Evolutionary conservation across 257 asterid genomes (phyloP), one percentile per base, ranked within the genome.

Genomic region (Solanum pinnatisectum): DNA sequence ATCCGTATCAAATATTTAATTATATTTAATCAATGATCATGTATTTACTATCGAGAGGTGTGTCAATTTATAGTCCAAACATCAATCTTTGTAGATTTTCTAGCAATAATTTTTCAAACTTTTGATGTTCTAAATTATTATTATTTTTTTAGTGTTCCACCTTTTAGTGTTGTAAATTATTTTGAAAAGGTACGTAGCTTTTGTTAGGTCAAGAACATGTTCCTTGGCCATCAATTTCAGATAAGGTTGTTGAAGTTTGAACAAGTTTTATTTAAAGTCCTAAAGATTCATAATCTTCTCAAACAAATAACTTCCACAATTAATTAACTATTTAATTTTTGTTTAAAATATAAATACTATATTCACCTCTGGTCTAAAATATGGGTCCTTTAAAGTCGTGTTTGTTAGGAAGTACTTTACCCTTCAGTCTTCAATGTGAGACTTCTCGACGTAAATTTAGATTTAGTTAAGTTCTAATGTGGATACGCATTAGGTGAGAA

Each of bases 381-480:
- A 52, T 16, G 23, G 23, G 2, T 52, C n/a, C 1, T 52, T 52
- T 52, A 52, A 52, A 52, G 4, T 52, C 0, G 1, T 52, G 10
- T 52, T 52, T 18, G 10, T 52, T 52, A 52, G 10, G 0, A 6
- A 16, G 63, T 52, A 1, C 0, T 52, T 18, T 52, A 52, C 0
- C 1, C 0, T 0, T 52, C 4, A 52, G 16, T 16, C 0, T 0
- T 52, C 4, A 52, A 52, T 16, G 22, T 52, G 20, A 46, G 56
- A 46, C 7, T 46, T 46, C 1, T 46, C 3, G 1, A 14, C 0
- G 6, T 46, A 2, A 46, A 46, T 46, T 46, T 20, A 4, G 18
- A 11, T 3, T 42, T 49, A 49, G 6, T 16, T 52, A 52, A 52
- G 3, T 52, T 52, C 3, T 16, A 52, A 52, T 52, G 22, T 52